phyloP scores from a whole-genome alignment of 2,329 filamentous ascomycete genomes.

The Pezicula rhizophila region DNA sequence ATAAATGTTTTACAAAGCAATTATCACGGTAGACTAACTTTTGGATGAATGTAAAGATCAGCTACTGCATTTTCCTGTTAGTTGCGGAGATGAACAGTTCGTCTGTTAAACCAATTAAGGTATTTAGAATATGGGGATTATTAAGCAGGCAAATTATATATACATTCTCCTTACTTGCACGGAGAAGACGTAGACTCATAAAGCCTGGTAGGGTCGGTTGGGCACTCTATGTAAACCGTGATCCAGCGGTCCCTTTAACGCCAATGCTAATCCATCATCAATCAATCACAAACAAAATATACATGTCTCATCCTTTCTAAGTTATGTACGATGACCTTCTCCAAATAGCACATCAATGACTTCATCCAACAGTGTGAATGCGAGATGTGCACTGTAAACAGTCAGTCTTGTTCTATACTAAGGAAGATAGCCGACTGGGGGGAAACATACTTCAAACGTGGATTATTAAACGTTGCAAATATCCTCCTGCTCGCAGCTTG shows the following conservation, averaged over 20 bases:
- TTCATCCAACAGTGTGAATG: conserved; percentile 30
- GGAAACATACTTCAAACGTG: conserved; percentile 70
- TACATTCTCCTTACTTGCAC: no score
- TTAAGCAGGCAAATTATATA: no score
- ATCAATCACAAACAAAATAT: conserved; percentile 1
- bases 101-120: no score
- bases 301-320: background rate
- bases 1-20: no score
- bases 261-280: conserved; percentile 17
- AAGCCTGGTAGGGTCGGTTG: no score
- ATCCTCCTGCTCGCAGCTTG: conserved; percentile 83
- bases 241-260: conserved; percentile 9
- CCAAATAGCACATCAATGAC: conserved; percentile 29
- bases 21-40: no score
- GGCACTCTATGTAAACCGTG: conserved; percentile 1
- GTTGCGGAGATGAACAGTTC: no score
- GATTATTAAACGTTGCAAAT: conserved; percentile 88
- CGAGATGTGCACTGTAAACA: conserved; percentile 26
- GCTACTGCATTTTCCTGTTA: no score
- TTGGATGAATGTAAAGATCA: no score
- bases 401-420: background rate
- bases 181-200: no score
- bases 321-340: conserved; percentile 18
- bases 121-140: no score
- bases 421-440: conserved; percentile 2